phyloP scores from a whole-genome alignment of 2,329 filamentous ascomycete species.

The Fusarium sp. region DNA sequence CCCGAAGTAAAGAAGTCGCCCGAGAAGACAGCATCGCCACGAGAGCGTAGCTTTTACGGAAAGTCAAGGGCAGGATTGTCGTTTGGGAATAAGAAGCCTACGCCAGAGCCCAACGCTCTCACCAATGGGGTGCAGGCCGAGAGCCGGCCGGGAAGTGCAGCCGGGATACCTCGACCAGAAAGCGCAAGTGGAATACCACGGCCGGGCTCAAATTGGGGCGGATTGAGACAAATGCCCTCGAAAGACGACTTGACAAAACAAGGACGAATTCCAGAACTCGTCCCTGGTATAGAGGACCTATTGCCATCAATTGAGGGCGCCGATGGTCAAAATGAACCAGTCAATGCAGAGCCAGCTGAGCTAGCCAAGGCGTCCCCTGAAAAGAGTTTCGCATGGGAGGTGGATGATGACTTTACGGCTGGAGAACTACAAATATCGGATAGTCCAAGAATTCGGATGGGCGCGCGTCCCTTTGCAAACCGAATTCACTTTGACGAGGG shows the following conservation, averaged over 20 bases:
- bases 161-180: conserved; percentile 13
- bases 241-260: conserved; percentile 46
- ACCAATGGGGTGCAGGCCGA: conserved; percentile 24
- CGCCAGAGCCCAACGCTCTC: conserved; percentile 12
- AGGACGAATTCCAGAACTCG: conserved; percentile 53
- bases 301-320: conserved; percentile 51
- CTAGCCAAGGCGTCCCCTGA: conserved; percentile 56
- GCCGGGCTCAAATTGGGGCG: conserved; percentile 16
- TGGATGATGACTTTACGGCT: conserved; percentile 69
- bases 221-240: conserved; percentile 37
- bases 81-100: conserved; percentile 31
- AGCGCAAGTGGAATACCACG: conserved; percentile 21
- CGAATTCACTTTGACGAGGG: conserved; percentile 50
- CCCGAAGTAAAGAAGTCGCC: conserved; percentile 33
- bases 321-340: conserved; percentile 9
- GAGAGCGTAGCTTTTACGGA: conserved; percentile 41
- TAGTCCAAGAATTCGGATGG: conserved; percentile 63
- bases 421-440: conserved; percentile 66
- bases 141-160: conserved; percentile 17
- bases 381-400: conserved; percentile 66
- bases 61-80: conserved; percentile 43
- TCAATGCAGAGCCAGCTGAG: conserved; percentile 1
- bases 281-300: conserved; percentile 54
- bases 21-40: conserved; percentile 36
- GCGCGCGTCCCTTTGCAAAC: conserved; percentile 52